These are phyloP conservation scores for Quambalaria eucalypti DNA, from an alignment of 1,284 basidiomycete species.

Conservation along the genomic window DNA sequence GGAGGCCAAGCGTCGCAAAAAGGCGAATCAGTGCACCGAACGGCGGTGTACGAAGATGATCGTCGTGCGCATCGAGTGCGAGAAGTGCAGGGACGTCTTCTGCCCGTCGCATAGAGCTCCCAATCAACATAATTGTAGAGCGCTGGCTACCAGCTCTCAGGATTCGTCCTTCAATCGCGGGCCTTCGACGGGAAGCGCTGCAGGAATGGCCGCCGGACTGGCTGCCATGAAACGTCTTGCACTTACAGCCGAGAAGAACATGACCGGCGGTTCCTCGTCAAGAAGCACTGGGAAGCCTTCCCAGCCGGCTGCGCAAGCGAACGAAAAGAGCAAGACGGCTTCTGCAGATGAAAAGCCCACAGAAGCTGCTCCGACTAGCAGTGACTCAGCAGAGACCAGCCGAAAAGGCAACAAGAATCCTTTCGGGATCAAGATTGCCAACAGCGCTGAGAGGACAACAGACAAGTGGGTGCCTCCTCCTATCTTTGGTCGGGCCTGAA, in stretches of 20 bases:
- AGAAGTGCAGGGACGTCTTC: slow-evolving; percentile 8
- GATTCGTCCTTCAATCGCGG: too few relatives aligned
- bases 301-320: too few relatives aligned
- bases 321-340: too few relatives aligned
- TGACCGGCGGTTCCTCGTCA: too few relatives aligned
- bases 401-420: too few relatives aligned
- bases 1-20: slow-evolving; percentile 18
- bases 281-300: too few relatives aligned
- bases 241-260: too few relatives aligned
- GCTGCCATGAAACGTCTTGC: slow-evolving; percentile 2
- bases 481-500: slow-evolving; percentile 23
- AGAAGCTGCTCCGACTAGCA: too few relatives aligned
- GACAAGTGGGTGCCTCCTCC: slow-evolving; percentile 38
- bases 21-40: slow-evolving; percentile 27
- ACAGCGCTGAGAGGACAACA: slow-evolving; percentile 13
- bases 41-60: slow-evolving; percentile 34
- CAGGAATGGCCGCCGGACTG: not conserved
- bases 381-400: too few relatives aligned
- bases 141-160: not conserved
- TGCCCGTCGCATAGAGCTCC: slow-evolving; percentile 36
- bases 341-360: too few relatives aligned
- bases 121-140: slow-evolving; percentile 22
- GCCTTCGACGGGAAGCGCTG: too few relatives aligned
- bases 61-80: slow-evolving; percentile 28
- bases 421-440: too few relatives aligned